Conservation (phyloP, 202 grass and related monocot genomes). For the Elaeis oleifera region DNA sequence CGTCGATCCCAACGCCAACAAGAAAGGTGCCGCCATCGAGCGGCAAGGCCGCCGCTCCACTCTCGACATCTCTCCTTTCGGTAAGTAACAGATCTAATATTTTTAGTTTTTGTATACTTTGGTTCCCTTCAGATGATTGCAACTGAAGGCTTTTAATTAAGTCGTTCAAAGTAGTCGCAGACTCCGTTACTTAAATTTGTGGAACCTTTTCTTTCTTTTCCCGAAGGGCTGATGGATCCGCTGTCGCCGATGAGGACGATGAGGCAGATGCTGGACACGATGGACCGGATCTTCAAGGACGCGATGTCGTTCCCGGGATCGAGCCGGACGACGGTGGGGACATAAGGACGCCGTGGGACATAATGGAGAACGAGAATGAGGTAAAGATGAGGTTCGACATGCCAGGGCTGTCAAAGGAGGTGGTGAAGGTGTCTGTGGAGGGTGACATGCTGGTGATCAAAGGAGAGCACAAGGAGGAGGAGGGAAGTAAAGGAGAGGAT, state of each 20-base stretch:
- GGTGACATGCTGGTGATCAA: slow-evolving; percentile 62
- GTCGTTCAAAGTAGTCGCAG: too few species aligned
- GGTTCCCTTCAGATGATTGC: too few species aligned
- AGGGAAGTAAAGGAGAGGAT: slow-evolving; percentile 28
- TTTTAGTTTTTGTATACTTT: too few species aligned
- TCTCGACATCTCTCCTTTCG: slow-evolving; percentile 47
- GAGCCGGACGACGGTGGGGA: slow-evolving; percentile 21
- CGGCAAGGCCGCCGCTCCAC: slow-evolving; percentile 33
- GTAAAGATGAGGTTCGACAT: slow-evolving; percentile 93
- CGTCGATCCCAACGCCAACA: slow-evolving; percentile 26
- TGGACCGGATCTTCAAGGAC: slow-evolving; percentile 88
- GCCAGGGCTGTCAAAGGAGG: slow-evolving; percentile 66
- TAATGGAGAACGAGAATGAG: slow-evolving; percentile 72
- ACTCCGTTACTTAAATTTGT: too few species aligned
- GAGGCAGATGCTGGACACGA: slow-evolving; percentile 81
- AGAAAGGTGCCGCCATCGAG: slow-evolving; percentile 29
- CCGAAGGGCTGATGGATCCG: slow-evolving; percentile 47
- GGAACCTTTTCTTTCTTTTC: background rate
- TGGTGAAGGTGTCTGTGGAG: slow-evolving; percentile 79
- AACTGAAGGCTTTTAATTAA: too few species aligned
- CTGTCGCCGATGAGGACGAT: slow-evolving; percentile 79
- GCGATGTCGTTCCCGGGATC: slow-evolving; percentile 30
- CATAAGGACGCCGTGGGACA: slow-evolving; percentile 58
- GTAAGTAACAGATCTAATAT: slow-evolving; percentile 18
- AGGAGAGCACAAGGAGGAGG: slow-evolving; percentile 42